Conservation (phyloP, 2,329 filamentous ascomycete genomes). For the Ceratocystis variospora region DNA sequence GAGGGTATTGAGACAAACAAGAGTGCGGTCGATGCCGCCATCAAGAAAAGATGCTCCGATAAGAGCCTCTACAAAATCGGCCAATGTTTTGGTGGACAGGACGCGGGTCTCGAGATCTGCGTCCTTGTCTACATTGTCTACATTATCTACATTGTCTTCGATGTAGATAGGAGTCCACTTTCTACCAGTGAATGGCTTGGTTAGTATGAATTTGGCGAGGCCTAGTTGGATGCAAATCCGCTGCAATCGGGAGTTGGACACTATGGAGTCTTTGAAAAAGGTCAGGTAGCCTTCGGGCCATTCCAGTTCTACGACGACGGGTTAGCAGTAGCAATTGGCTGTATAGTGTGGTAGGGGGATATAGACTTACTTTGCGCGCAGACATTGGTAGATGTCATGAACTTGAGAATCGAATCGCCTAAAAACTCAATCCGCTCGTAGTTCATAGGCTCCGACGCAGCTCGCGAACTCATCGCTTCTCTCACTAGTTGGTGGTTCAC, state of each 20-base stretch:
- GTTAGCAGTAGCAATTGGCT: constrained; percentile 17
- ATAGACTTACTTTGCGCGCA: constrained; percentile 35
- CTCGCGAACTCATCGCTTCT: constrained; percentile 56
- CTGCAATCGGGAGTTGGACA: constrained; percentile 63
- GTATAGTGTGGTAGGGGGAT: neutral
- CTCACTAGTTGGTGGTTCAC: constrained; percentile 41
- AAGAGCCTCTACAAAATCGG: constrained; percentile 75
- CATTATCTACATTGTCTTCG: constrained; percentile 25
- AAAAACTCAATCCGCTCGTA: constrained; percentile 82
- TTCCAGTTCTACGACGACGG: constrained; percentile 36
- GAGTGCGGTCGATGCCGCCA: constrained; percentile 48
- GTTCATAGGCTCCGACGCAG: constrained; percentile 45
- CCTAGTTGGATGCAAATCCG: constrained; percentile 47
- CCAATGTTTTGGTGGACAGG: constrained; percentile 64
- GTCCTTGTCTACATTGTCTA: neutral
- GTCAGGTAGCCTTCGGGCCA: constrained; percentile 71
- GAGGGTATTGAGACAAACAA: constrained; percentile 56
- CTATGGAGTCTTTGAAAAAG: constrained; percentile 49
- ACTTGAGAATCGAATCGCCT: constrained; percentile 73
- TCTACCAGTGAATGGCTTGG: constrained; percentile 48
- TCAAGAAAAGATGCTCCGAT: constrained; percentile 63
- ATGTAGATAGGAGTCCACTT: constrained; percentile 60
- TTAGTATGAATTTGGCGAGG: constrained; percentile 61
- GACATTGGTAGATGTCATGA: constrained; percentile 53
- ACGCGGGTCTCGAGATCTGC: constrained; percentile 24